phyloP scores from a whole-genome alignment of 257 asterid genomes.

The Osmanthus fragrans region DNA sequence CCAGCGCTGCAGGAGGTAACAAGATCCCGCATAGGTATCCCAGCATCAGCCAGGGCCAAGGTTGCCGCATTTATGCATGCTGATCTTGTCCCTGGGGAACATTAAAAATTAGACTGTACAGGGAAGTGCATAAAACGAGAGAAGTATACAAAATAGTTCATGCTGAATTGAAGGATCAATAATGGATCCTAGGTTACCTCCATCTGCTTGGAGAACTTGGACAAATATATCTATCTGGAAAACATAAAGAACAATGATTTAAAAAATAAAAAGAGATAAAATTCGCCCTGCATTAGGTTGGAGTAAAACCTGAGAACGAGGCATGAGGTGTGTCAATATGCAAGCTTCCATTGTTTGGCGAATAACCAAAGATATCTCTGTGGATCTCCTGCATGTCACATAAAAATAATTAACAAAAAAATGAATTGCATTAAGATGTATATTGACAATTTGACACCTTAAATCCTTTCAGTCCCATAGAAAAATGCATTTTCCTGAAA shows the following conservation, averaged over 20 bases:
- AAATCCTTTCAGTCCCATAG: neutral
- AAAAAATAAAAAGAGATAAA: neutral
- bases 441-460: neutral
- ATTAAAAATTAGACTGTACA: neutral
- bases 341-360: constrained; percentile 99
- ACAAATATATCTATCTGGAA: constrained; percentile 93
- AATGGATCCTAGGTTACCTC: constrained; percentile 52
- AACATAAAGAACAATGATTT: constrained; percentile 1
- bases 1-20: constrained; percentile 96
- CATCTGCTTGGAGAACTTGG: constrained; percentile 99
- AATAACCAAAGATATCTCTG: constrained; percentile 91
- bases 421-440: neutral
- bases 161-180: constrained; percentile 4
- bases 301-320: constrained; percentile 84
- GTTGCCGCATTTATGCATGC: constrained; percentile 99
- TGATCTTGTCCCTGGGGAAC: constrained; percentile 84
- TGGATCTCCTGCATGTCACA: constrained; percentile 57
- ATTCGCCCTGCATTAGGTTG: constrained; percentile 6
- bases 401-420: neutral
- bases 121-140: constrained; percentile 4
- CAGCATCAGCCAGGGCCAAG: constrained; percentile 96
- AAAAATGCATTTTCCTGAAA: neutral
- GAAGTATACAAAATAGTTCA: neutral
- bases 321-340: constrained; percentile 83
- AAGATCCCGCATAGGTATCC: constrained; percentile 93